Percentiles rank a stretch among this genome's conserved stretches.
Evolutionary conservation across 495 filamentous ascomycete genomes (phyloP).

Genomic region (Bryoglossum gracile): DNA sequence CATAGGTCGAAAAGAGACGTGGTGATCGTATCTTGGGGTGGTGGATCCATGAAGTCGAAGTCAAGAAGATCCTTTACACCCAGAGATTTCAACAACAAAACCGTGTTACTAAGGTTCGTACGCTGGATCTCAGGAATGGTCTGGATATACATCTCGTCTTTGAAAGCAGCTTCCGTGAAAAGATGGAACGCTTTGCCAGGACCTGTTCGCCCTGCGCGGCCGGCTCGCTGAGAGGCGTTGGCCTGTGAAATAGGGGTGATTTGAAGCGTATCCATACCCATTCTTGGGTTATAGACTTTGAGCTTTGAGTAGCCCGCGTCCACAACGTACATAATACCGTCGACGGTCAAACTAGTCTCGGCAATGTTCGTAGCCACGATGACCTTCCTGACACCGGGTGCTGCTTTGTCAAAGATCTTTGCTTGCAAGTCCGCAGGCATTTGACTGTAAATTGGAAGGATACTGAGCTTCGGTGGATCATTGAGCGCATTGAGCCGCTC

Average conservation of each 20-base stretch:
- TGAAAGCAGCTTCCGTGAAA: constrained; percentile 90
- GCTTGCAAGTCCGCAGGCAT: constrained; percentile 98
- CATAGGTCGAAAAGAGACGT: constrained; percentile 97
- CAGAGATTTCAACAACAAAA: constrained; percentile 87
- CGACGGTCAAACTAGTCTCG: constrained; percentile 95
- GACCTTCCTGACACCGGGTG: constrained; percentile 87
- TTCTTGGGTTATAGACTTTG: constrained; percentile 96
- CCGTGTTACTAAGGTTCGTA: constrained; percentile 91
- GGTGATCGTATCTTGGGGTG: constrained; percentile 95
- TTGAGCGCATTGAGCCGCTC: constrained; percentile 88
- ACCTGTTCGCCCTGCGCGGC: constrained; percentile 88
- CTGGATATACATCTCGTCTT: constrained; percentile 94
- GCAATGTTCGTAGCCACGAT: constrained; percentile 99
- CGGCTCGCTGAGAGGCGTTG: constrained; percentile 88
- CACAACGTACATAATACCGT: constrained; percentile 99
- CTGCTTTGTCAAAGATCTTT: constrained; percentile 91
- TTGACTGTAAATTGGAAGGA: constrained; percentile 97
- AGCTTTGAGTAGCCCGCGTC: constrained; percentile 94
- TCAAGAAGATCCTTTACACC: constrained; percentile 93
- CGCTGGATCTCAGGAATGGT: constrained; percentile 98
- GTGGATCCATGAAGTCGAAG: constrained; percentile 99
- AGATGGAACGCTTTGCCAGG: constrained; percentile 94
- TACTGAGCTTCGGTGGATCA: constrained; percentile 89
- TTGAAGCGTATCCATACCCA: constrained; percentile 99
- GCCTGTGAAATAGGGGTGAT: constrained; percentile 98